Percentiles rank a stretch among this genome's conserved stretches.
Evolutionary conservation across 2,329 filamentous ascomycete species (phyloP).

Genomic region (Chaetomium globosum): DNA sequence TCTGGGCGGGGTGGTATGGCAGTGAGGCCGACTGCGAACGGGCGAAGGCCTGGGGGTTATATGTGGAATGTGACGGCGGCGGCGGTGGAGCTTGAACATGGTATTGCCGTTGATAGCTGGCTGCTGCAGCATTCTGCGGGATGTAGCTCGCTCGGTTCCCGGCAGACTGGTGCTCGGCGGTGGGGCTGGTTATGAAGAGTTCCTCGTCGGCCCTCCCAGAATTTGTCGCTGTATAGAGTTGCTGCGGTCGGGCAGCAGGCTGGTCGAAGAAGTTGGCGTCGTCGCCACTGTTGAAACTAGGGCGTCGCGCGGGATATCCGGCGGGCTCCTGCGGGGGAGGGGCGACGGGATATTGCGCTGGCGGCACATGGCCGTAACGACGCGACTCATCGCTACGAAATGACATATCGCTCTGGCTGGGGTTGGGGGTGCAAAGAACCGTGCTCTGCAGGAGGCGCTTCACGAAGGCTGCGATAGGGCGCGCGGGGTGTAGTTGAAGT

Average conservation of each 20-base stretch:
- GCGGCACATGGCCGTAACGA: constrained; percentile 67
- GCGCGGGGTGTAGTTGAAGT: background rate
- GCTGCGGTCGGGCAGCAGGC: constrained; percentile 39
- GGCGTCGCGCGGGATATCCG: constrained; percentile 54
- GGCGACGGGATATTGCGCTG: constrained; percentile 63
- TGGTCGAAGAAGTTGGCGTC: constrained; percentile 60
- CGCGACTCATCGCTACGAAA: constrained; percentile 65
- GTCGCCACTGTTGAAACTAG: constrained; percentile 77
- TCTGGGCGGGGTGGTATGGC: constrained; percentile 52
- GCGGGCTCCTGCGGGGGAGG: constrained; percentile 41
- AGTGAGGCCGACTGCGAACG: constrained; percentile 57
- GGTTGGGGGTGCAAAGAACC: background rate
- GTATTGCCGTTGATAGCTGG: constrained; percentile 57
- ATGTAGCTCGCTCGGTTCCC: constrained; percentile 40
- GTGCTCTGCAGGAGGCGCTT: background rate
- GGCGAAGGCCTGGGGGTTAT: constrained; percentile 71
- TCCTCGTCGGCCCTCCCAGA: constrained; percentile 56
- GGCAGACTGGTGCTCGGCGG: constrained; percentile 37
- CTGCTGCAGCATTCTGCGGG: constrained; percentile 49
- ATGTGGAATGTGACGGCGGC: constrained; percentile 51
- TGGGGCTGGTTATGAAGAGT: constrained; percentile 62
- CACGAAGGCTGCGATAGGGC: constrained; percentile 7
- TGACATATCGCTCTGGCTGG: constrained; percentile 53
- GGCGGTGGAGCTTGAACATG: constrained; percentile 48
- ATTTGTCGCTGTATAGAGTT: constrained; percentile 39